Base-by-base conservation (phyloP, 1,139 yeast genomes). In the Pichia sp. region DNA sequence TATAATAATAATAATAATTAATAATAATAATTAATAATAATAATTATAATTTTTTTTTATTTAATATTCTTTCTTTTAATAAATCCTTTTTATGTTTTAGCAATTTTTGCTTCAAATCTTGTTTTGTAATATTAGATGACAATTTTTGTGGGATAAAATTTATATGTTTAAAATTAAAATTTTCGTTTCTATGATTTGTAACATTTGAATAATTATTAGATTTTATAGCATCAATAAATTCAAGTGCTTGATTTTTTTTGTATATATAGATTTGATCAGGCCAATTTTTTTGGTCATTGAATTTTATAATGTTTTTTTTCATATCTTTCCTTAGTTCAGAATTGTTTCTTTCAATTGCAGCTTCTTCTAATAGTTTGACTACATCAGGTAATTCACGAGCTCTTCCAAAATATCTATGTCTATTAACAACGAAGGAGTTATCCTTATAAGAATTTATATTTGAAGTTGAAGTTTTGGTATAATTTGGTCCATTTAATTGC, bases 301-400 rank as follows among this genome's bases (percentile, higher is more conserved):
- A 39, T 28, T 7, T 25, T 28, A 25, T 7, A 34, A 18, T 9
- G 37, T 7, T 30, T 39, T 33, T 34, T 35, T 36, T 26, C 7
- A 27, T 27, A 9, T 44, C 35, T 33, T 28, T 35, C 1, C 18
- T 33, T 5, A 9, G 7, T 37, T 43, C 28, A 5, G 10, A 11
- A 34, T 36, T 32, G 7, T 27, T 44, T 34, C 55, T 56, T 51
- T 67, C 69, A 42, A 59, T 59, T 43, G 67, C 64, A 40, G 66
- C 66, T 40, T 67, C 63, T 50, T 73, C 69, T 33, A 83, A 57
- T 35, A 80, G 56, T 53, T 76, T 75, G 53, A 78, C 75, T 4
- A 84, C 90, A 56, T 87, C 96, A 0, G 90, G 86, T 11, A 89
- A 66, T 43, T 87, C 94, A 47, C 79, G 74, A 0, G 96, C 96